phyloP scores from a whole-genome alignment of 2,329 filamentous ascomycete species.

The Rhynchosporium secalis region DNA sequence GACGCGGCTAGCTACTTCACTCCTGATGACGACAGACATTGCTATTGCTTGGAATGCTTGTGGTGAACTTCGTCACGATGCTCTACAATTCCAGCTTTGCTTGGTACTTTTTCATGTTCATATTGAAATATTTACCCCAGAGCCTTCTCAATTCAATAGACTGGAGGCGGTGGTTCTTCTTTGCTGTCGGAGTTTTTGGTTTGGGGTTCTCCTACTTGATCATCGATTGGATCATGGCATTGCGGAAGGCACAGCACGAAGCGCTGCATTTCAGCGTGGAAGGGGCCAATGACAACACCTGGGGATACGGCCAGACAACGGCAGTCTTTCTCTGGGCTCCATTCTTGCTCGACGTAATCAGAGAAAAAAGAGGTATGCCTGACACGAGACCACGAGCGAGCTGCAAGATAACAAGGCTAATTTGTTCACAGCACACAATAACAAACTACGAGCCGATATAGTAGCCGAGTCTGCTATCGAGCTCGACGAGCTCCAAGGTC shows the following conservation, averaged over 20 bases:
- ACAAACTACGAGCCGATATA: not conserved
- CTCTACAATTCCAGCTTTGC: not conserved
- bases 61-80: not conserved
- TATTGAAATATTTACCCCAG: not conserved
- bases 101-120: too few species aligned
- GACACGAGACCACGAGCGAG: not conserved
- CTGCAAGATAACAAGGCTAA: not conserved
- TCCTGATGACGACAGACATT: not conserved
- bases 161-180: not conserved
- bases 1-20: not conserved
- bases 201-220: not conserved
- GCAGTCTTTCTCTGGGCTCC: not conserved
- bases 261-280: not conserved
- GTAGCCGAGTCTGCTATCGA: not conserved
- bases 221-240: not conserved
- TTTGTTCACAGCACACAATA: not conserved
- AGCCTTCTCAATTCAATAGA: not conserved
- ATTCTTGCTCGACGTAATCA: not conserved
- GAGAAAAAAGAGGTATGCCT: not conserved
- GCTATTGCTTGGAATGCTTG: not conserved
- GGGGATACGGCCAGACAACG: slow-evolving; percentile 2
- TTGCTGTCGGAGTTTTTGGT: not conserved
- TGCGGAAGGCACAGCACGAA: not conserved
- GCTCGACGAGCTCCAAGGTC: not conserved
- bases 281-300: not conserved